These are phyloP conservation scores for Ascochyta rabiei DNA, from an alignment of 2,329 filamentous ascomycete species.

Conservation along the genomic window DNA sequence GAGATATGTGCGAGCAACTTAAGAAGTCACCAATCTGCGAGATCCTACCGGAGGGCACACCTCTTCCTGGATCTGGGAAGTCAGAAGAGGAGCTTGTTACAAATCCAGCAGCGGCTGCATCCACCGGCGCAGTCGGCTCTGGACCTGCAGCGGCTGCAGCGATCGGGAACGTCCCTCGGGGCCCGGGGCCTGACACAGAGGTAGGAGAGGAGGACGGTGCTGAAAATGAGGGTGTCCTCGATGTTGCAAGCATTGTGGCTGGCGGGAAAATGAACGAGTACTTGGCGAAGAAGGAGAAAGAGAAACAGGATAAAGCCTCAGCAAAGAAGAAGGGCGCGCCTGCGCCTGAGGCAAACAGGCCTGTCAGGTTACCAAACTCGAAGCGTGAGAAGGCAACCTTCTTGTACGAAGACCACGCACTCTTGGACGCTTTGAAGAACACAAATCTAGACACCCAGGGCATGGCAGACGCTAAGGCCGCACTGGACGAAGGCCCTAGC, in stretches of 20 bases:
- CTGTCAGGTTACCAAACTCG: slow-evolving; percentile 70
- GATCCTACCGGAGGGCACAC: slow-evolving; percentile 61
- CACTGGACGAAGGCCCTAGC: slow-evolving; percentile 55
- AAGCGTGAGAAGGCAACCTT: slow-evolving; percentile 74
- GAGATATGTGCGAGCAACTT: slow-evolving; percentile 69
- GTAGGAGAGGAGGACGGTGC: slow-evolving; percentile 58
- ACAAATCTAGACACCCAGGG: slow-evolving; percentile 55
- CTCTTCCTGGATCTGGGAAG: slow-evolving; percentile 59
- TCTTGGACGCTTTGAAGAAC: slow-evolving; percentile 60
- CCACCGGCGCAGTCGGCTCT: slow-evolving; percentile 58
- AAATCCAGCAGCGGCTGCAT: slow-evolving; percentile 63
- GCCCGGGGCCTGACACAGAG: slow-evolving; percentile 61
- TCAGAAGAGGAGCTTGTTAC: slow-evolving; percentile 46
- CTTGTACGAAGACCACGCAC: slow-evolving; percentile 71
- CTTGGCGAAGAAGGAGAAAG: slow-evolving; percentile 80
- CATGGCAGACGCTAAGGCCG: slow-evolving; percentile 58
- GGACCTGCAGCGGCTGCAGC: slow-evolving; percentile 52
- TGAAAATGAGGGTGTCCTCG: slow-evolving; percentile 75
- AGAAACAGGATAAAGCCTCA: slow-evolving; percentile 70
- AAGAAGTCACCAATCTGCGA: slow-evolving; percentile 69
- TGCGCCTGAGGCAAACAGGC: slow-evolving; percentile 65
- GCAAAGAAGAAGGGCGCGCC: slow-evolving; percentile 65
- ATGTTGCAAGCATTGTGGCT: slow-evolving; percentile 84
- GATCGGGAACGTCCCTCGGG: slow-evolving; percentile 55
- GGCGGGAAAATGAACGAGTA: slow-evolving; percentile 83